Evolutionary conservation across 176 grass and related monocot genomes (phyloP), one percentile per base, ranked within the genome.

Genomic region (Typha latifolia): DNA sequence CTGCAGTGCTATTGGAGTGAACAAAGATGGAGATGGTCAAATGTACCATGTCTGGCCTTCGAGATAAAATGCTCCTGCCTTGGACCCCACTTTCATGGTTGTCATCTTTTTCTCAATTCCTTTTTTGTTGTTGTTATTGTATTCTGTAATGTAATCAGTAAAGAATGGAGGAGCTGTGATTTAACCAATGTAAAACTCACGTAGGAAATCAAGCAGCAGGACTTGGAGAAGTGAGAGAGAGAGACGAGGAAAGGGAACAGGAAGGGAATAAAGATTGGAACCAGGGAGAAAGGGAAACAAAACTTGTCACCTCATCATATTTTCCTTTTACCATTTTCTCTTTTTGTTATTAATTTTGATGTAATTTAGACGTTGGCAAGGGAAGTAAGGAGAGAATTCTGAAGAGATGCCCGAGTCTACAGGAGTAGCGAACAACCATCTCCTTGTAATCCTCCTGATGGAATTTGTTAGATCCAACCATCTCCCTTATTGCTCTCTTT

Each of bases 1-100:
- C 10, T 43, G 37, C 9, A 43, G 1, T 43, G 5, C 37, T 43
- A 43, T 43, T 43, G 14, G 63, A 65, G 4, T 11, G 18, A 61
- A 61, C 20, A 27, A 10, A 47, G 21, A 29, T 0, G 12, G 23
- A 12, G 49, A 56, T 32, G 29, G 2, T 22, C 1, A 59, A 55
- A n/a, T 19, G 16, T 59, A 86, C 87, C 87, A 90, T 70, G 80
- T 90, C 69, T 86, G 83, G 80, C 71, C 87, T 71, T 86, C 80
- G 0, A 80, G 80, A 55, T 83, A 69, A 69, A 90, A 90, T 3
- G 75, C 73, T 32, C 86, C 87, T 13, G 77, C 73, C 73, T 86
- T 90, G 77, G 83, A 86, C 5, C 87, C 87, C 20, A 90, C 10
- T 70, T 90, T 90, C 83, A 86, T 86, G 43, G 73, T 86, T 43